Evolutionary conservation across 768 basidiomycete species (phyloP).

Genomic region (Pleurotus salmoneostramineus): DNA sequence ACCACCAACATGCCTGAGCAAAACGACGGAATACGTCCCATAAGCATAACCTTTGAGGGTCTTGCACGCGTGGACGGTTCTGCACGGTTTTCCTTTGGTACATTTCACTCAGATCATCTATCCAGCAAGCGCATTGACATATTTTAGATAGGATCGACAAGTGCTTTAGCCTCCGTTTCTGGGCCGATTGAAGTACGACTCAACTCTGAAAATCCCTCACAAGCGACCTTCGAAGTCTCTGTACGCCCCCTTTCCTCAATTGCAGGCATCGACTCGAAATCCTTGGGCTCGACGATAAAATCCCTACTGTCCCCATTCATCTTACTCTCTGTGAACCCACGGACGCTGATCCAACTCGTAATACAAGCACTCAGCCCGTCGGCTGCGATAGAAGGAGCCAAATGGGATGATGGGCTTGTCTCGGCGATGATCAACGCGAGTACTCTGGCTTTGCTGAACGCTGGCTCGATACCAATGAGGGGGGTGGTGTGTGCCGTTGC

Average conservation of each 20-base stretch:
- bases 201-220: constrained; percentile 64
- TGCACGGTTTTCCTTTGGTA: constrained; percentile 66
- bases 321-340: constrained; percentile 64
- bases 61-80: constrained; percentile 77
- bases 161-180: constrained; percentile 67
- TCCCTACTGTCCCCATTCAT: constrained; percentile 57
- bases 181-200: constrained; percentile 79
- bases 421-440: constrained; percentile 71
- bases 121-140: constrained; percentile 7
- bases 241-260: constrained; percentile 68
- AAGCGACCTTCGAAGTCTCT: constrained; percentile 71
- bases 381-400: constrained; percentile 14
- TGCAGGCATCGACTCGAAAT: constrained; percentile 67
- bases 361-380: constrained; percentile 51
- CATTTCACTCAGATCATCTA: constrained; percentile 12
- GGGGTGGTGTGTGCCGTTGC: constrained; percentile 72
- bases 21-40: constrained; percentile 25
- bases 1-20: too few relatives aligned
- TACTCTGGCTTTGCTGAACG: constrained; percentile 63
- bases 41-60: constrained; percentile 49
- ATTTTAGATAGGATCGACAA: constrained; percentile 21
- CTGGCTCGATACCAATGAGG: constrained; percentile 69
- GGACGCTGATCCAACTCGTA: constrained; percentile 76
- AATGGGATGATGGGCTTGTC: constrained; percentile 38
- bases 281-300: constrained; percentile 49